Percentiles rank a stretch among this genome's conserved stretches.
Conservation (phyloP, 192 early-diverging fungal species). For the Oehlia diaphana region DNA sequence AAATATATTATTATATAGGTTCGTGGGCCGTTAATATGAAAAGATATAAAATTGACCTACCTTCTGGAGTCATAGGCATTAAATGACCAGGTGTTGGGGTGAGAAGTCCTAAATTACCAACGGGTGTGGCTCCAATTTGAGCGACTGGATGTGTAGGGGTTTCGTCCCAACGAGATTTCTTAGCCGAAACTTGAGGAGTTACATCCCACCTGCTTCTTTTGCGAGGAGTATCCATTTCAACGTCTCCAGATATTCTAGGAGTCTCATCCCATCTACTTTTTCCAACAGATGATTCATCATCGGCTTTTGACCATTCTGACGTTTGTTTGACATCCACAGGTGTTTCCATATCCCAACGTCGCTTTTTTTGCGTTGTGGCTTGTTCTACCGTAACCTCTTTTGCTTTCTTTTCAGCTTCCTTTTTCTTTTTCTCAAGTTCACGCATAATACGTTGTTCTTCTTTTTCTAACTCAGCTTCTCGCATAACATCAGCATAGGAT, state of each 20-base stretch:
- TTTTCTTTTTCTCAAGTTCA: constrained; percentile 73
- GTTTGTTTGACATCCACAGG: constrained; percentile 50
- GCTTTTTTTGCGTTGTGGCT: constrained; percentile 54
- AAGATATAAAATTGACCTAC: constrained; percentile 30
- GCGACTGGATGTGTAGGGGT: constrained; percentile 72
- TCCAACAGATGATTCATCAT: constrained; percentile 49
- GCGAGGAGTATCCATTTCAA: constrained; percentile 36
- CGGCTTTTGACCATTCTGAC: constrained; percentile 53
- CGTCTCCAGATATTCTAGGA: constrained; percentile 51
- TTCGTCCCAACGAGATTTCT: constrained; percentile 95
- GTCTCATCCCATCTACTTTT: constrained; percentile 80
- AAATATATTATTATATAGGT: background rate
- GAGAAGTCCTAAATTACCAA: constrained; percentile 72
- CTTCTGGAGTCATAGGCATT: constrained; percentile 84
- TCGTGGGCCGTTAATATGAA: background rate
- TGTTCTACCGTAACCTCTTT: constrained; percentile 44
- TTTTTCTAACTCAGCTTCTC: constrained; percentile 79
- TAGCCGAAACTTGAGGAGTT: constrained; percentile 69
- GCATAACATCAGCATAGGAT: constrained; percentile 86
- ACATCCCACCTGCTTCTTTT: constrained; percentile 81
- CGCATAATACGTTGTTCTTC: constrained; percentile 73
- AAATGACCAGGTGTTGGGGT: constrained; percentile 73
- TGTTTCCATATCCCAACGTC: constrained; percentile 80
- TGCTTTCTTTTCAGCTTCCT: constrained; percentile 54
- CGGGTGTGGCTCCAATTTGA: constrained; percentile 74